Base-by-base conservation (phyloP, 139 green algal genomes). In the Chlorella sorokiniana region DNA sequence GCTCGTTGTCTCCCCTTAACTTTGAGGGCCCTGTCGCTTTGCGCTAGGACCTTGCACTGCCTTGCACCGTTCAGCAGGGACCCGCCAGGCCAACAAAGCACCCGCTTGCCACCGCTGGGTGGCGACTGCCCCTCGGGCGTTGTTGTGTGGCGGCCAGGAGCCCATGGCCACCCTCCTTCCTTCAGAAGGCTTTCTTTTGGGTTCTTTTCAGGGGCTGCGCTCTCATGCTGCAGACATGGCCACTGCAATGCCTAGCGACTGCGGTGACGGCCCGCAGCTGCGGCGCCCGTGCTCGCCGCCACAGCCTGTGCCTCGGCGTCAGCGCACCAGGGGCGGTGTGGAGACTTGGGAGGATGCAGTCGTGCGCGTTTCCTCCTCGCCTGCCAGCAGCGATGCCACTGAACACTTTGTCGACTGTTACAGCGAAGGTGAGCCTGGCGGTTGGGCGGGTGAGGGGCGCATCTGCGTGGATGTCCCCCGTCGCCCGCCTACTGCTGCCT, bases 321-420 rank as follows among this genome's bases (percentile, higher is more conserved):
- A 25, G 16, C 23, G 37, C 27, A 33, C 31, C 27, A 54, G 54
- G 20, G 4, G 27, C 45, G 41, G 20, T 48, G n/a, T 71, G 69
- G 16, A 23, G 23, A 33, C 25, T 16, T 79, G 73, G 73, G 54
- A 42, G 38, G 73, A 79, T 38, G 73, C 73, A 33, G 27, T 45
- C 22, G 33, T 45, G 22, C 37, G 56, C 22, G n/a, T 79, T 2
- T 52, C 52, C 0, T 25, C 73, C 45, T 79, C 73, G 8, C 54
- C 73, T 20, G 54, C 73, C 48, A 64, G 71, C 73, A 79, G 73
- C 54, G 73, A 79, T 18, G 51, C 73, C 29, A 62, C 44, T 0
- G 73, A 79, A 11, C 73, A 69, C 9, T 79, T 79, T 38, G 37
- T 79, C 0, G 73, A 79, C 59, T 51, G 35, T 54, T 40, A 27